Evolutionary conservation across 495 filamentous ascomycete species (phyloP).

Genomic region (Hypoxylon lienhwacheense): DNA sequence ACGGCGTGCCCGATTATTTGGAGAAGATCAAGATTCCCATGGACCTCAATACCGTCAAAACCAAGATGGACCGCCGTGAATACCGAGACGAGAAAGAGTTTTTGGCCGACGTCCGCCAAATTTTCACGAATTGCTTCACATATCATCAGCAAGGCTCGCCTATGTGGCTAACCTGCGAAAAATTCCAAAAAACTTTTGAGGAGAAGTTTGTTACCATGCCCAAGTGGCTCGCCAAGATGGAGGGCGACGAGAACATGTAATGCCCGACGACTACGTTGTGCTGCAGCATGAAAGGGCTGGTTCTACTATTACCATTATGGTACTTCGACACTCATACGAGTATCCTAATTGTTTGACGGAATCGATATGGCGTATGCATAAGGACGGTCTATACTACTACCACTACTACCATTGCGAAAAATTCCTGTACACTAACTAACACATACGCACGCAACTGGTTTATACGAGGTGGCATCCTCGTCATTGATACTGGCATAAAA

Average conservation of each 20-base stretch:
- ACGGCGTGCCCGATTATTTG: constrained; percentile 54
- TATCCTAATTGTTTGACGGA: too few species aligned
- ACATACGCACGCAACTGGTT: too few species aligned
- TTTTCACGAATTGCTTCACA: constrained; percentile 53
- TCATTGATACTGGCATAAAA: too few species aligned
- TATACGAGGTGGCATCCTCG: too few species aligned
- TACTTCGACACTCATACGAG: background rate
- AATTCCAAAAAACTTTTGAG: constrained; percentile 54
- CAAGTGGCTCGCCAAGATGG: constrained; percentile 55
- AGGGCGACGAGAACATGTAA: constrained; percentile 44
- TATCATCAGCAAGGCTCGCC: constrained; percentile 48
- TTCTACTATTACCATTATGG: background rate
- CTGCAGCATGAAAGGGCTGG: background rate
- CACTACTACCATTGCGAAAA: too few species aligned
- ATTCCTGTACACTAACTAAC: too few species aligned
- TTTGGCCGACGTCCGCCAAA: constrained; percentile 51
- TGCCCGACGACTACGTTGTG: too few species aligned
- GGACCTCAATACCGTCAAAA: constrained; percentile 54
- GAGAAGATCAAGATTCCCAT: constrained; percentile 51
- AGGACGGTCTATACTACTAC: constrained; percentile 3
- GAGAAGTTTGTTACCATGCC: constrained; percentile 53
- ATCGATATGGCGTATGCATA: too few species aligned
- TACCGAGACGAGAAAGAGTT: constrained; percentile 50
- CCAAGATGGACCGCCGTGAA: constrained; percentile 49
- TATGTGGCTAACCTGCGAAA: constrained; percentile 51